Evolutionary conservation across 1,139 yeast genomes (phyloP).

Genomic region (Hyphopichia burtonii): DNA sequence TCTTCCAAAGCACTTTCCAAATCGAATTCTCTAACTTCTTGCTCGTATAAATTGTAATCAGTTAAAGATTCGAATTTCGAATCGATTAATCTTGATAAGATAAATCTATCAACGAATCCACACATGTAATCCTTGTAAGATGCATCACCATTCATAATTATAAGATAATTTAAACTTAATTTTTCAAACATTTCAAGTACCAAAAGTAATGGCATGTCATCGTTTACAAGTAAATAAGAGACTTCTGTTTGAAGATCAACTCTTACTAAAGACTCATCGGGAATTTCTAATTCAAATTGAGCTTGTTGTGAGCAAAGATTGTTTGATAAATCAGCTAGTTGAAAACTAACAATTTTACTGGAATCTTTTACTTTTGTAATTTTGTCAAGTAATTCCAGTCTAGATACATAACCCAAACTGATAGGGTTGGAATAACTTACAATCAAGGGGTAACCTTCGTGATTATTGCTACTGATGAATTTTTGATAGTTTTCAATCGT

Average conservation of each 20-base stretch:
- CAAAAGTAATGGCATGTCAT: conserved; percentile 33
- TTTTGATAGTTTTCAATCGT: conserved; percentile 17
- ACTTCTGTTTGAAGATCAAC: conserved; percentile 18
- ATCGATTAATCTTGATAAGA: conserved; percentile 31
- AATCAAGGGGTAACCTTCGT: conserved; percentile 46
- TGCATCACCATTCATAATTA: conserved; percentile 21
- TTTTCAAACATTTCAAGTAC: conserved; percentile 43
- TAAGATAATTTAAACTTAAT: conserved; percentile 36
- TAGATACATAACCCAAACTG: conserved; percentile 37
- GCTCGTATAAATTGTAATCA: conserved; percentile 8
- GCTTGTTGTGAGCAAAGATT: conserved; percentile 24
- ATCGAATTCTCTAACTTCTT: conserved; percentile 14
- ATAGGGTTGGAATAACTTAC: conserved; percentile 24
- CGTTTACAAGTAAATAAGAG: conserved; percentile 27
- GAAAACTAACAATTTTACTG: conserved; percentile 20
- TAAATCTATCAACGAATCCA: conserved; percentile 44
- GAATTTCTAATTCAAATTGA: conserved; percentile 20
- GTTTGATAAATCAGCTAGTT: conserved; percentile 17
- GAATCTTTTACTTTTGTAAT: conserved; percentile 12
- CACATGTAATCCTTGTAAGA: conserved; percentile 21
- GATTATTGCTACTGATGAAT: conserved; percentile 30
- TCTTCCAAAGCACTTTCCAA: conserved; percentile 12
- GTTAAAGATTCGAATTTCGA: conserved; percentile 25
- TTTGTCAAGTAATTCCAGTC: conserved; percentile 20
- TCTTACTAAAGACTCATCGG: conserved; percentile 8